Evolutionary conservation across 331 rosid genomes (phyloP), one percentile per base, ranked within the genome.

Genomic region (Cucumis variabilis): DNA sequence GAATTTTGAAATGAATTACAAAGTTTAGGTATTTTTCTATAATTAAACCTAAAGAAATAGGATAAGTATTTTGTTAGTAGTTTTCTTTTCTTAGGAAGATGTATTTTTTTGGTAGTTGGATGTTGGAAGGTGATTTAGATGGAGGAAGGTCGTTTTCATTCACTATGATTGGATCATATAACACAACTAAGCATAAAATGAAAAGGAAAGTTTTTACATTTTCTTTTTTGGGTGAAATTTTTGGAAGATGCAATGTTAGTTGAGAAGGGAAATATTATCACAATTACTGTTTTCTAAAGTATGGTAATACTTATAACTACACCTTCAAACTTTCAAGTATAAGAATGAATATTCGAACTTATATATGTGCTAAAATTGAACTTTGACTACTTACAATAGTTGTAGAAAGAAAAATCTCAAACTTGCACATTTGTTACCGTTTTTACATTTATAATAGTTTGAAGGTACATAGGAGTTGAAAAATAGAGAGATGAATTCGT

Each of bases 131-230:
- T 20, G 70, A 58, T 27, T 55, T 58, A 80, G 85, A 33, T 81
- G 33, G 85, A 30, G 6, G 14, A 82, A 82, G 10, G 33, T 82
- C 70, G 19, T 58, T 30, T 81, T 58, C 85, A 28, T 81, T 81
- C 25, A 20, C 28, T 51, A 24, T 14, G 71, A 33, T 82, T 53
- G 72, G 37, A 82, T 53, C 83, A 15, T 50, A 79, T 60, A 82
- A 37, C 73, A 62, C 30, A 82, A 33, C 3, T 23, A 62, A 21
- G 25, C 58, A 82, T 82, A 62, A 62, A 82, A 50, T 79, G 67
- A 62, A 28, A 79, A 24, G 25, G 84, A 53, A 14, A 53, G 28
- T 79, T 77, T 80, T 55, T 58, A 30, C 44, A 37, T 37, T 28
- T 5, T 20, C 5, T 51, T 78, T 27, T 51, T 78, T 5, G 28